These are phyloP conservation scores for Pascua guehoae DNA, from an alignment of 1,284 basidiomycete genomes.

Conservation along the genomic window DNA sequence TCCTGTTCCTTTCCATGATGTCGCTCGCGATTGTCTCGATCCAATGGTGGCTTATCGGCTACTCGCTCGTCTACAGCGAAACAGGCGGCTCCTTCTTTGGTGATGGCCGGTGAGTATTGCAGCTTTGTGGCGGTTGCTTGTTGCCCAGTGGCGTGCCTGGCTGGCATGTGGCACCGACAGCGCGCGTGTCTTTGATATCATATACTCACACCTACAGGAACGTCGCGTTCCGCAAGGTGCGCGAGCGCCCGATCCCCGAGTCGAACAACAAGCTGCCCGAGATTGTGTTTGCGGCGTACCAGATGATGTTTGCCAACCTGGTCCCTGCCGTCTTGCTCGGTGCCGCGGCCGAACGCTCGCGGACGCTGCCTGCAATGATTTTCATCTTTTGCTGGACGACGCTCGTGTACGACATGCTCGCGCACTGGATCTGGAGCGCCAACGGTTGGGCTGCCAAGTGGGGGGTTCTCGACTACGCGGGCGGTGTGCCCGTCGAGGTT, in stretches of 20 bases:
- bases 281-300: slow-evolving; percentile 73
- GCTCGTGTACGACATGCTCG: slow-evolving; percentile 66
- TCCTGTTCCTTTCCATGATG: slow-evolving; percentile 57
- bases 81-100: slow-evolving; percentile 63
- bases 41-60: slow-evolving; percentile 87
- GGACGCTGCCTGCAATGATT: slow-evolving; percentile 81
- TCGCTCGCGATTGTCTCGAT: slow-evolving; percentile 69
- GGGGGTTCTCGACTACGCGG: slow-evolving; percentile 76
- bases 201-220: slow-evolving; percentile 32
- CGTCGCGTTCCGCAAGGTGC: slow-evolving; percentile 61
- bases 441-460: slow-evolving; percentile 86
- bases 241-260: slow-evolving; percentile 70
- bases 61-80: slow-evolving; percentile 74
- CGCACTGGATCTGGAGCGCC: slow-evolving; percentile 69
- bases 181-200: background rate
- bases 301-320: slow-evolving; percentile 57
- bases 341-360: slow-evolving; percentile 77
- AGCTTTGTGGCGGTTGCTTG: too few species aligned
- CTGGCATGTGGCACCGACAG: background rate
- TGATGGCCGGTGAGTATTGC: slow-evolving; percentile 50
- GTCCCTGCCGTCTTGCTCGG: slow-evolving; percentile 56
- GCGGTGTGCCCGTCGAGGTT: slow-evolving; percentile 90
- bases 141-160: too few species aligned
- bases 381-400: slow-evolving; percentile 76
- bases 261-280: slow-evolving; percentile 55